Percentiles rank a stretch among this genome's conserved stretches.
These are phyloP conservation scores for Hypoxylon subgilvum DNA, from an alignment of 495 filamentous ascomycete genomes.

Conservation along the genomic window DNA sequence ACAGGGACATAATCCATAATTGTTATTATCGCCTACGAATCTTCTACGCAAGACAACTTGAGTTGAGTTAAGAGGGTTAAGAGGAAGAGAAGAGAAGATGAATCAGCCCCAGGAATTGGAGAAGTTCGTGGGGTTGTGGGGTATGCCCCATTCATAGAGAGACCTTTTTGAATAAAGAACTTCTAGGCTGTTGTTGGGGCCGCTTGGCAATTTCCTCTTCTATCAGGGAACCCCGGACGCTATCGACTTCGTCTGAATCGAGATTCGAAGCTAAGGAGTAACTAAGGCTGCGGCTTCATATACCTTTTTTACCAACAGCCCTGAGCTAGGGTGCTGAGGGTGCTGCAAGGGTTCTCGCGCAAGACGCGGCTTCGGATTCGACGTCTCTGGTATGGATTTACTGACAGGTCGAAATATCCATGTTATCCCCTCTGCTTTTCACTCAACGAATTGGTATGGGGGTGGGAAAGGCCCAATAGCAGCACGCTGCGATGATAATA, in stretches of 20 bases:
- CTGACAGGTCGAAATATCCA: conserved; percentile 11
- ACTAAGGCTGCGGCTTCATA: no score
- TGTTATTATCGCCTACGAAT: conserved; percentile 1
- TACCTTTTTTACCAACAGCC: conserved; percentile 11
- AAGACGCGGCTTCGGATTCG: conserved; percentile 17
- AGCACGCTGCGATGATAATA: not conserved
- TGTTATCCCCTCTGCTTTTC: conserved; percentile 1
- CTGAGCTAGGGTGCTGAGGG: conserved; percentile 15
- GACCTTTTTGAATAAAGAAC: conserved; percentile 5
- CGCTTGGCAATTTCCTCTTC: conserved; percentile 26
- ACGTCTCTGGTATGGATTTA: conserved; percentile 9
- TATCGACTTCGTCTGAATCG: not conserved
- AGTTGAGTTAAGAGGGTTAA: conserved; percentile 4
- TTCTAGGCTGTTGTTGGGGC: conserved; percentile 16
- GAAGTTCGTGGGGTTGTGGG: conserved; percentile 40
- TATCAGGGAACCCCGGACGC: conserved; percentile 13
- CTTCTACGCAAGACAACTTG: conserved; percentile 4
- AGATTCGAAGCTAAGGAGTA: conserved; percentile 11
- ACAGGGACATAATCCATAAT: conserved; percentile 27
- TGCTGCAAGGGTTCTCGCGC: conserved; percentile 24
- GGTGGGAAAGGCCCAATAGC: conserved; percentile 5
- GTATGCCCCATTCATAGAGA: conserved; percentile 33
- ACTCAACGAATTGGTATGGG: conserved; percentile 11
- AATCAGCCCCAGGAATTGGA: conserved; percentile 35
- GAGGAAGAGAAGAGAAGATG: conserved; percentile 13